These are phyloP conservation scores for Coprinopsis marcescibilis DNA, from an alignment of 768 basidiomycete species.

Conservation along the genomic window DNA sequence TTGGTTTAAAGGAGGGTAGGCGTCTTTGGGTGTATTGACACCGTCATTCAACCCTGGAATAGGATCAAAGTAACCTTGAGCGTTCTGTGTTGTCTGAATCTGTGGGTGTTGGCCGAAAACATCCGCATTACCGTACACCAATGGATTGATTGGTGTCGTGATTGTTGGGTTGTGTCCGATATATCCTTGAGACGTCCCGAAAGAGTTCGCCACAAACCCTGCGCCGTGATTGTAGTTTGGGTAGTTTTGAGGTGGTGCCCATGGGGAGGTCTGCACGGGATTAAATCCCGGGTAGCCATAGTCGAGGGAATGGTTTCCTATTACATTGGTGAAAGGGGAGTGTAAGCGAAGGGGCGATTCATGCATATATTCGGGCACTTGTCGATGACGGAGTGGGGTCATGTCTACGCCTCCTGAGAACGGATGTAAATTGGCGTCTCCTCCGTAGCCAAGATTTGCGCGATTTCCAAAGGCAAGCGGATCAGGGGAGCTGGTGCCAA, in stretches of 20 bases:
- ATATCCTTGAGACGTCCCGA: background rate
- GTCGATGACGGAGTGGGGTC: constrained; percentile 9
- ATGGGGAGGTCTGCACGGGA: constrained; percentile 12
- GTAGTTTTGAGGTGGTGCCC: constrained; percentile 8
- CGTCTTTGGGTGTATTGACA: background rate
- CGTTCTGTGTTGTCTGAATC: no score
- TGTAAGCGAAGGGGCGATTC: constrained; percentile 11
- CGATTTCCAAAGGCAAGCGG: constrained; percentile 41
- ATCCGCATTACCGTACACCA: constrained; percentile 1
- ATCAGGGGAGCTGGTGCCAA: constrained; percentile 67
- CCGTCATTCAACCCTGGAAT: background rate
- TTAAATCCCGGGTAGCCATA: constrained; percentile 10
- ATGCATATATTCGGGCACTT: constrained; percentile 12
- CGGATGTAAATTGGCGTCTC: constrained; percentile 14
- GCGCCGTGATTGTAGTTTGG: background rate
- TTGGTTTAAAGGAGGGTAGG: background rate
- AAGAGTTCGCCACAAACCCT: background rate
- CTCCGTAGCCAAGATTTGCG: background rate
- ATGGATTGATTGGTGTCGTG: constrained; percentile 3
- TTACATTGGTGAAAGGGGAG: constrained; percentile 19
- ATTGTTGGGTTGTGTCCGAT: background rate
- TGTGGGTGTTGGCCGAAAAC: background rate
- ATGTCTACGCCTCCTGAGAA: constrained; percentile 11
- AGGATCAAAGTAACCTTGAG: constrained; percentile 4
- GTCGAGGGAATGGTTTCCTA: constrained; percentile 16